A percentile compares a stretch with the other conserved stretches of the same genome.
Conservation (phyloP, 441 rosid species). For the Eutrema salsugineum region DNA sequence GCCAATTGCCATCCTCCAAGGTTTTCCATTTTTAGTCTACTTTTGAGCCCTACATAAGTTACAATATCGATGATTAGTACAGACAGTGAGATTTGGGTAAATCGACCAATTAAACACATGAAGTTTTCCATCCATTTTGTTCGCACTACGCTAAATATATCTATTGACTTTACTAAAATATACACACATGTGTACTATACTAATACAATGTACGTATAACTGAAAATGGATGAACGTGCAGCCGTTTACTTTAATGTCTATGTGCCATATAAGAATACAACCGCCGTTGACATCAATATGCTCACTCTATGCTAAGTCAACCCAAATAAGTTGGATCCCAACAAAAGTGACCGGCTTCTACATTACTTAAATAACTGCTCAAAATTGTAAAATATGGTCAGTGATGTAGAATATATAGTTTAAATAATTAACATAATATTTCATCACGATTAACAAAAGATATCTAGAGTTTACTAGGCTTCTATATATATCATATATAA, state of each 20-base stretch:
- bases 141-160: neutral
- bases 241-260: neutral
- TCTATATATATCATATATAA: too few relatives aligned
- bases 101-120: neutral
- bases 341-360: too few relatives aligned
- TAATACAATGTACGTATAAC: neutral
- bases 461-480: too few relatives aligned
- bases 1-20: neutral
- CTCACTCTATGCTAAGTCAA: slow-evolving; percentile 3
- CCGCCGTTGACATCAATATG: neutral
- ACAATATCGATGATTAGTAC: neutral
- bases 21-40: neutral
- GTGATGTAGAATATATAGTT: too few relatives aligned
- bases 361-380: too few relatives aligned
- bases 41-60: neutral
- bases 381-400: too few relatives aligned
- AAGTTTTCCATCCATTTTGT: neutral
- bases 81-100: neutral
- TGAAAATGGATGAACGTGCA: neutral
- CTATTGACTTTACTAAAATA: neutral
- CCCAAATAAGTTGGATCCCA: neutral
- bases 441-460: too few relatives aligned
- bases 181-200: neutral
- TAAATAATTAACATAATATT: too few relatives aligned
- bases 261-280: neutral